Evolutionary conservation across 495 filamentous ascomycete species (phyloP).

Genomic region (Cercophora scortea): DNA sequence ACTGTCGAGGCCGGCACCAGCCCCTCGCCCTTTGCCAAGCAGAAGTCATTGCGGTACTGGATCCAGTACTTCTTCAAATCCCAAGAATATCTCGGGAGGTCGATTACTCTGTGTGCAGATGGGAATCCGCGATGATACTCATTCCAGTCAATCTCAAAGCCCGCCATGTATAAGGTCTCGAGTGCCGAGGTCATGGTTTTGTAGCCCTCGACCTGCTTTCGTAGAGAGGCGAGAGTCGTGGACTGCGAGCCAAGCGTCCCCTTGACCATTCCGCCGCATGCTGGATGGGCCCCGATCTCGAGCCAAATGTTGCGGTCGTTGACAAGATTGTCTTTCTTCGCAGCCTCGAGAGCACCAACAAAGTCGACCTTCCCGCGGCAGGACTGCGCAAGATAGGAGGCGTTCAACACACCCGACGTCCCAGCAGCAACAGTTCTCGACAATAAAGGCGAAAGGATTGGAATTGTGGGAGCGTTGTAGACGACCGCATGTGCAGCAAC

Average conservation of each 20-base stretch:
- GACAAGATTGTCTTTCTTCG: constrained; percentile 40
- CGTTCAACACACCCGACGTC: constrained; percentile 34
- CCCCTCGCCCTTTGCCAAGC: constrained; percentile 56
- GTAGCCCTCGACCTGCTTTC: constrained; percentile 52
- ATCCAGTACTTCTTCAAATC: constrained; percentile 82
- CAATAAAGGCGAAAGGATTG: constrained; percentile 64
- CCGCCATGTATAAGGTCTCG: constrained; percentile 52
- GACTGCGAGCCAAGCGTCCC: constrained; percentile 50
- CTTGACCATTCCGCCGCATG: constrained; percentile 64
- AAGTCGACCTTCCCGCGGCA: constrained; percentile 71
- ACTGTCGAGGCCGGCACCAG: too few species aligned
- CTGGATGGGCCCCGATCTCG: constrained; percentile 64
- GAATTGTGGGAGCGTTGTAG: constrained; percentile 52
- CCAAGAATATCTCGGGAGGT: constrained; percentile 70
- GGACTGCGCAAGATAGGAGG: constrained; percentile 57
- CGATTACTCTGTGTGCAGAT: constrained; percentile 51
- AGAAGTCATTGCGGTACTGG: constrained; percentile 60
- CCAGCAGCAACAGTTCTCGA: constrained; percentile 47
- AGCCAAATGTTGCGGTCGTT: constrained; percentile 52
- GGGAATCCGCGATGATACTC: constrained; percentile 71
- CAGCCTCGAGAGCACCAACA: constrained; percentile 51
- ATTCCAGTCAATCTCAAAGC: constrained; percentile 65
- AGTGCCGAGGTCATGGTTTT: constrained; percentile 55
- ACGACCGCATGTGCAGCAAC: constrained; percentile 44
- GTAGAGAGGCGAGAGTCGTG: constrained; percentile 49